Percentiles rank a stretch among this genome's conserved stretches.
phyloP scores from a whole-genome alignment of 2,329 filamentous ascomycete genomes.

The Amesomyces nigricolor region DNA sequence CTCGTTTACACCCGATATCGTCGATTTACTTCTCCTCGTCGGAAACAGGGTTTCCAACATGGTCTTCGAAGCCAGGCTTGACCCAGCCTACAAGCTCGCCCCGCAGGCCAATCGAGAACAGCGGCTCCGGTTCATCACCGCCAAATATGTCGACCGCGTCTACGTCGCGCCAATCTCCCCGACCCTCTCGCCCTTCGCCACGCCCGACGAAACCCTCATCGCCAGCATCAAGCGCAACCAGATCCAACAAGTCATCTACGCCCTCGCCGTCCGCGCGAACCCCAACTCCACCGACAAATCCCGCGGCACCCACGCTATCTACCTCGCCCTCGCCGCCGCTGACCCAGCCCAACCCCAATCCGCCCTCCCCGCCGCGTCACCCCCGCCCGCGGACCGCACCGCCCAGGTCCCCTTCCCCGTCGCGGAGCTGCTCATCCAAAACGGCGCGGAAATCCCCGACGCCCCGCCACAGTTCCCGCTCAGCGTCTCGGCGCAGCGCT shows the following conservation, averaged over 20 bases:
- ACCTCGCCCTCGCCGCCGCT: constrained; percentile 83
- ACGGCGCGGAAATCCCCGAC: constrained; percentile 80
- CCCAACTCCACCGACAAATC: constrained; percentile 83
- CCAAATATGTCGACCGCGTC: constrained; percentile 82
- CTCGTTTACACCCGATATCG: constrained; percentile 93
- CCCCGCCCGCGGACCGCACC: constrained; percentile 44
- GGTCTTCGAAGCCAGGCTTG: constrained; percentile 87
- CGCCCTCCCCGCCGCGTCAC: constrained; percentile 35
- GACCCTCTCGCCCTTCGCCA: constrained; percentile 68
- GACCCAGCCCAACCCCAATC: constrained; percentile 73
- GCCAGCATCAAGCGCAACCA: constrained; percentile 96
- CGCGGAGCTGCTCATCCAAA: constrained; percentile 86
- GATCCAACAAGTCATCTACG: constrained; percentile 87
- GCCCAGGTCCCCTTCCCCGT: constrained; percentile 70
- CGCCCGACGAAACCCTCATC: constrained; percentile 80
- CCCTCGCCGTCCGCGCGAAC: constrained; percentile 77
- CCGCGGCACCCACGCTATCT: constrained; percentile 81
- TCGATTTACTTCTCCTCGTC: constrained; percentile 84
- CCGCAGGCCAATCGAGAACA: constrained; percentile 81
- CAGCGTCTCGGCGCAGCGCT: constrained; percentile 71
- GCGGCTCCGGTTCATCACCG: constrained; percentile 87
- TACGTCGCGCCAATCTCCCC: constrained; percentile 75
- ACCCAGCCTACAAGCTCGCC: constrained; percentile 65
- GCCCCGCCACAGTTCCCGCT: constrained; percentile 76
- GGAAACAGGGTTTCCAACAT: constrained; percentile 95